These are phyloP conservation scores for Pyrenula massariospora DNA, from an alignment of 495 filamentous ascomycete genomes.

Conservation along the genomic window DNA sequence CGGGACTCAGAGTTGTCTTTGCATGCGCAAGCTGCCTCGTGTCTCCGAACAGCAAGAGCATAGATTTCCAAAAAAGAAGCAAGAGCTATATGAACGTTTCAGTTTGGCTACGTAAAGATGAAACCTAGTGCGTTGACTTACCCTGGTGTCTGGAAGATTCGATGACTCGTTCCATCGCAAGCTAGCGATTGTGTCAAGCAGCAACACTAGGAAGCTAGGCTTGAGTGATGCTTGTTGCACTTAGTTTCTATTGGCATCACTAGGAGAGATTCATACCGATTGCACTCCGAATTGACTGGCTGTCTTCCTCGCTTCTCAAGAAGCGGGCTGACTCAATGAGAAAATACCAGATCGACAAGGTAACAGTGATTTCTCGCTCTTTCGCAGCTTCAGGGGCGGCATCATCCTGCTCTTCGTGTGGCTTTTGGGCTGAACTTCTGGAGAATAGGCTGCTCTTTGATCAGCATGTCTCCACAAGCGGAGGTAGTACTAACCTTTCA, in stretches of 20 bases:
- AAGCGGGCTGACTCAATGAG: constrained; percentile 52
- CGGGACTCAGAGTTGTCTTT: constrained; percentile 45
- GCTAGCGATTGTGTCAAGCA: constrained; percentile 63
- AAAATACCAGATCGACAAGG: constrained; percentile 59
- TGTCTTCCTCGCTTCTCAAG: background rate
- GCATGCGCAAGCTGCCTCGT: constrained; percentile 55
- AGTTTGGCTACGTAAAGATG: too few species aligned
- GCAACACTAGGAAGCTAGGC: constrained; percentile 56
- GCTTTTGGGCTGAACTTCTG: constrained; percentile 27
- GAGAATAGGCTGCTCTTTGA: background rate
- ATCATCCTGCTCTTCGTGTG: constrained; percentile 10
- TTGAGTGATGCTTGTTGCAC: constrained; percentile 38
- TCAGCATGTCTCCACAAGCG: background rate
- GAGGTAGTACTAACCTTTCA: background rate
- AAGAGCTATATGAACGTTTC: constrained; percentile 42
- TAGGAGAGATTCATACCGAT: background rate
- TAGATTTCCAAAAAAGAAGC: constrained; percentile 80
- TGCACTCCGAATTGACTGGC: background rate
- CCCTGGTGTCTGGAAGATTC: constrained; percentile 48
- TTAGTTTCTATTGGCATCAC: background rate
- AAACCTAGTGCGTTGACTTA: constrained; percentile 8
- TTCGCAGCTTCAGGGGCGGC: constrained; percentile 3
- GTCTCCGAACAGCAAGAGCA: constrained; percentile 76
- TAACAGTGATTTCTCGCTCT: constrained; percentile 31
- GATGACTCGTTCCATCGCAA: constrained; percentile 80